Percentiles rank a stretch among this genome's conserved stretches.
These are phyloP conservation scores for Actinomortierella ambigua DNA, from an alignment of 371 early-diverging fungal genomes.

Conservation along the genomic window DNA sequence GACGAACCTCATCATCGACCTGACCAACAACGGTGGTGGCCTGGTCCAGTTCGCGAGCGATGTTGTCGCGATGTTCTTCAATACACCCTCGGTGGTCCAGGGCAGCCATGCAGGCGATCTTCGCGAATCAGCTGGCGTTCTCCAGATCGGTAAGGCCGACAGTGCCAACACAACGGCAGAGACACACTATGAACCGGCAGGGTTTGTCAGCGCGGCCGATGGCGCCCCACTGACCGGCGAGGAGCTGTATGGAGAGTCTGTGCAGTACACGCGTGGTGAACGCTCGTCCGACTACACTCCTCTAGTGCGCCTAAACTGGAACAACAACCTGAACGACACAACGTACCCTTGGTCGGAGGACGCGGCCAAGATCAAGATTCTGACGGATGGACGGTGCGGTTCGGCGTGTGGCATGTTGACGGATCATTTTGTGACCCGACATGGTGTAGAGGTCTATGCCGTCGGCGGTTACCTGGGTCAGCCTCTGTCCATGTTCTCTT, in stretches of 20 bases:
- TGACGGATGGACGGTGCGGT: constrained; percentile 1
- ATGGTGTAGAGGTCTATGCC: constrained; percentile 39
- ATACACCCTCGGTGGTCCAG: too few relatives aligned
- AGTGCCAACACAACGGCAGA: constrained; percentile 11
- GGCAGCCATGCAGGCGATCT: too few relatives aligned
- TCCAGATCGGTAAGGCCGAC: too few relatives aligned
- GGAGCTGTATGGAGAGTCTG: constrained; percentile 36
- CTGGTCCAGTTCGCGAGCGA: too few relatives aligned
- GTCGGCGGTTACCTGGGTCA: constrained; percentile 28
- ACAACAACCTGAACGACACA: constrained; percentile 19
- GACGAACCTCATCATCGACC: too few relatives aligned
- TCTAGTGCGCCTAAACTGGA: not conserved
- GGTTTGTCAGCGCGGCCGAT: constrained; percentile 17
- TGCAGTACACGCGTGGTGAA: constrained; percentile 29
- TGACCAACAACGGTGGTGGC: too few relatives aligned
- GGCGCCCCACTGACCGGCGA: constrained; percentile 22
- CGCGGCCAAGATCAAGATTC: constrained; percentile 15
- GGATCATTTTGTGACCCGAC: constrained; percentile 9
- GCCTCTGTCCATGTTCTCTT: too few relatives aligned
- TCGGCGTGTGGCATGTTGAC: constrained; percentile 35
- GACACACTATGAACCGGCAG: constrained; percentile 36
- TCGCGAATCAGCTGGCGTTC: not conserved
- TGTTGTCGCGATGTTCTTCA: too few relatives aligned
- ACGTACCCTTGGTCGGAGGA: constrained; percentile 35
- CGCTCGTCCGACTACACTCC: constrained; percentile 26